Evolutionary conservation across 2,329 filamentous ascomycete species (phyloP), one percentile per base, ranked within the genome.

Genomic region (Tolypocladium tropicale): DNA sequence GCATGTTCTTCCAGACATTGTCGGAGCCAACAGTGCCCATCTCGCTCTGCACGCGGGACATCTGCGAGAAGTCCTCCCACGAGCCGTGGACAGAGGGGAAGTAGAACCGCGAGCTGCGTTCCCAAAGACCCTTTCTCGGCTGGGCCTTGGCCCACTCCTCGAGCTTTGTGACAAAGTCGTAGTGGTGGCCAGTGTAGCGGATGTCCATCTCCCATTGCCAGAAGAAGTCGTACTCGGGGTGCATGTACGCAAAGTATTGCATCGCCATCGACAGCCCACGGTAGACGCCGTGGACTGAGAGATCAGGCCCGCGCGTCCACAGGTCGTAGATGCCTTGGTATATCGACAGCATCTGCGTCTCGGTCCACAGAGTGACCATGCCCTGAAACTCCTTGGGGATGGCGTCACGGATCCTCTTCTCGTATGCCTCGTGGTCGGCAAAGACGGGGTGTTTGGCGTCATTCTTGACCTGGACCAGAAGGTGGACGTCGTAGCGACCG

Each of bases 181-280:
- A 91, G 74, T 89, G 93, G 71, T 96, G 90, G 37, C 91, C 90
- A 0, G 88, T 94, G 70, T 95, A 95, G 33, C 90, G 85, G 49
- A 92, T 84, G 65, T 96, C 91, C 86, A 95, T 93, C 70, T 96
- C 91, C 89, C 91, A 95, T 62, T 95, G 89, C 91, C 91, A 96
- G 71, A 91, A 90, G 72, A 85, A 89, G 52, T 95, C 90, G 66
- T 92, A 96, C 69, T 95, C 91, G 1, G 89, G 88, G 70, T 96
- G 91, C 64, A 84, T 81, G 66, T 92, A 85, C 6, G 92, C 89
- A 68, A 97, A 97, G 70, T 93, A 89, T 67, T 96, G 92, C 76
- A 97, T 85, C 0, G 92, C 90, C 90, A 97, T 95, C 64, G 91
- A 90, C 11, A 94, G 83, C 55, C 90, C 92, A 54, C 94, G 88